Evolutionary conservation across 306 rosid genomes (phyloP).

Genomic region (Vicia faba): DNA sequence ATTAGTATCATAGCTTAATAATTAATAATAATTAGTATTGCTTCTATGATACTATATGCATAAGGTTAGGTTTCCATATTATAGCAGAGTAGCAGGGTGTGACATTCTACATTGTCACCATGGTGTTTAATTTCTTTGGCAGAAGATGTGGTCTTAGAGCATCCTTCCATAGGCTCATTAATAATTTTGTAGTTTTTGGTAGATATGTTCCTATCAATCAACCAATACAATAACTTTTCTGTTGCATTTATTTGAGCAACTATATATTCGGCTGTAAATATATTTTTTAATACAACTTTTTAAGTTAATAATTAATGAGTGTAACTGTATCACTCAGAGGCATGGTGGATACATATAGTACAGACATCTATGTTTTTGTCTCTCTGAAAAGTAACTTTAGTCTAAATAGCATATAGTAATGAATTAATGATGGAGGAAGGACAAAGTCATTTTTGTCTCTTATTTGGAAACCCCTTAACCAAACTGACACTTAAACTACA

Average conservation of each 20-base stretch:
- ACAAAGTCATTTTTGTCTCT: conserved; percentile 31
- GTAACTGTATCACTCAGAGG: background rate
- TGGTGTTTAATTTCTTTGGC: conserved; percentile 19
- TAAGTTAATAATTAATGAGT: background rate
- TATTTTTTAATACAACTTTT: too few relatives aligned
- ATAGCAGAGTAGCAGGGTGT: background rate
- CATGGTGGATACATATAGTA: conserved; percentile 13
- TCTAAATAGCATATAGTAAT: conserved; percentile 13
- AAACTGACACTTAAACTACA: background rate
- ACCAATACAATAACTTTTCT: conserved; percentile 21
- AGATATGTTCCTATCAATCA: background rate
- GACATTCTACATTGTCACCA: conserved; percentile 1
- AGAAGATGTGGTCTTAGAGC: conserved; percentile 13
- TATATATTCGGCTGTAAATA: too few relatives aligned
- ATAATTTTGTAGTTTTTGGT: background rate
- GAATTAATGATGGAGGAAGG: conserved; percentile 15
- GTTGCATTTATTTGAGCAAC: conserved; percentile 35
- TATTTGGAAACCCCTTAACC: conserved; percentile 29
- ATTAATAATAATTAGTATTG: too few relatives aligned
- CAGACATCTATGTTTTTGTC: conserved; percentile 25
- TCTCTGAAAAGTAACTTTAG: conserved; percentile 23
- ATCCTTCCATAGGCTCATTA: conserved; percentile 3
- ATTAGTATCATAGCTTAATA: too few relatives aligned
- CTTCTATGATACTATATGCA: too few relatives aligned
- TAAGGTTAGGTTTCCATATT: too few relatives aligned